Percentiles rank a stretch among this genome's conserved stretches.
Conservation (phyloP, 345 rosid genomes). For the Salix arbutifolia region DNA sequence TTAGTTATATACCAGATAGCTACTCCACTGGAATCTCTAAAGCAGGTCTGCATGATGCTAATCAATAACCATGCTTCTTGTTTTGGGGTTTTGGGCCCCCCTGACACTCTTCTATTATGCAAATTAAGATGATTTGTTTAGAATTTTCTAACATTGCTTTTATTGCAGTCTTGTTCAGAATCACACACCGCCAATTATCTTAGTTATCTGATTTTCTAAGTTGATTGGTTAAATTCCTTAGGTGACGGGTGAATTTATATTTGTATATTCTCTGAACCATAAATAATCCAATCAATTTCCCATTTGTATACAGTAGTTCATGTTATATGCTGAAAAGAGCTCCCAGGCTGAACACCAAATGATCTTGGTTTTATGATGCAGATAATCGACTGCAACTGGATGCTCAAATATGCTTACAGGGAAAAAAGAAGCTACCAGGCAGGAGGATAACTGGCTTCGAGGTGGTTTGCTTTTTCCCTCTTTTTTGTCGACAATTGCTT, state of each 20-base stretch:
- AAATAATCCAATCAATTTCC: background rate
- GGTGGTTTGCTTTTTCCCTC: conserved; percentile 20
- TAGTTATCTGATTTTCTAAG: background rate
- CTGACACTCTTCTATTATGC: background rate
- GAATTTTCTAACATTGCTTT: background rate
- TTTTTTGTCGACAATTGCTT: background rate
- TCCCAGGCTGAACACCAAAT: background rate
- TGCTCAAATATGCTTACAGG: conserved; percentile 48
- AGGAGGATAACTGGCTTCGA: conserved; percentile 74
- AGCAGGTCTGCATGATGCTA: background rate
- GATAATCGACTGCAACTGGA: conserved; percentile 51
- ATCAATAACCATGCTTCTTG: background rate
- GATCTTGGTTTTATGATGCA: conserved; percentile 21
- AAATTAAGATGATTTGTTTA: background rate
- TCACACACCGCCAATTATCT: background rate
- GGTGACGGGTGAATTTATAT: background rate
- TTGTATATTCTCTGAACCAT: background rate
- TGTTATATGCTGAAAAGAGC: background rate
- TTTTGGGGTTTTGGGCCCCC: background rate
- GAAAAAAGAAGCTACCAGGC: conserved; percentile 62
- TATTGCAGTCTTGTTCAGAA: background rate
- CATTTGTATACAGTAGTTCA: background rate
- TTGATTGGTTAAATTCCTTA: background rate
- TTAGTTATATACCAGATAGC: background rate
- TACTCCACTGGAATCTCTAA: background rate